These are phyloP conservation scores for Cladosporium austrohemisphaericum DNA, from an alignment of 2,329 filamentous ascomycete species.

Conservation along the genomic window DNA sequence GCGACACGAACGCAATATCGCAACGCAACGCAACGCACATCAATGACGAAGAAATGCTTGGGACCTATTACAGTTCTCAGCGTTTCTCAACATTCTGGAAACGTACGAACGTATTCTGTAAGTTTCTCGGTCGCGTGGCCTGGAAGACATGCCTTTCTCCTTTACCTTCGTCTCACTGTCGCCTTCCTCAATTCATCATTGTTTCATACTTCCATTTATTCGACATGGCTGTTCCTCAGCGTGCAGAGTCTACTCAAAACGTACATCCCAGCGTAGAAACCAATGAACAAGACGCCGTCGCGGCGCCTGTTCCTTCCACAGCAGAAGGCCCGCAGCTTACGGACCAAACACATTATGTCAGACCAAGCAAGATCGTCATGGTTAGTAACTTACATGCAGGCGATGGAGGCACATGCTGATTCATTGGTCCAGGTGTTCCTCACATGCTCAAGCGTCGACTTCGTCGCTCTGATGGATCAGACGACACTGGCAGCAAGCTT, in stretches of 20 bases:
- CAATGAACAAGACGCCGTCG: neutral
- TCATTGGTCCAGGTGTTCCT: constrained; percentile 55
- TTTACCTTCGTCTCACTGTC: neutral
- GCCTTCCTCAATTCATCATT: neutral
- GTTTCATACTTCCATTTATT: neutral
- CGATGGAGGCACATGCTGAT: neutral
- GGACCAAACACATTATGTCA: constrained; percentile 1
- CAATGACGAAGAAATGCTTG: neutral
- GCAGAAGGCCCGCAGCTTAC: neutral
- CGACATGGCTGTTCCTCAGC: neutral
- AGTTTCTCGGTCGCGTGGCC: too few species aligned
- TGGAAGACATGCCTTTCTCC: neutral
- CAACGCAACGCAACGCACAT: neutral
- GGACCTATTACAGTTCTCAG: neutral
- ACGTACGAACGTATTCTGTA: too few species aligned
- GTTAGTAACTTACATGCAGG: neutral
- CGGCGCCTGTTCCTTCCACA: too few species aligned
- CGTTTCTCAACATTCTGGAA: neutral
- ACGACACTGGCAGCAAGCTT: constrained; percentile 55
- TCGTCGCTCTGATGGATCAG: constrained; percentile 56
- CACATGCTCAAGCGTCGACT: constrained; percentile 53
- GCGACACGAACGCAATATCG: too few species aligned
- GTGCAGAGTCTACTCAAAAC: neutral
- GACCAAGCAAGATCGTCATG: constrained; percentile 5
- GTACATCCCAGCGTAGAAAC: neutral